Evolutionary conservation across 1,284 basidiomycete genomes (phyloP).

Genomic region (Anthracocystis panici-leucophaei): DNA sequence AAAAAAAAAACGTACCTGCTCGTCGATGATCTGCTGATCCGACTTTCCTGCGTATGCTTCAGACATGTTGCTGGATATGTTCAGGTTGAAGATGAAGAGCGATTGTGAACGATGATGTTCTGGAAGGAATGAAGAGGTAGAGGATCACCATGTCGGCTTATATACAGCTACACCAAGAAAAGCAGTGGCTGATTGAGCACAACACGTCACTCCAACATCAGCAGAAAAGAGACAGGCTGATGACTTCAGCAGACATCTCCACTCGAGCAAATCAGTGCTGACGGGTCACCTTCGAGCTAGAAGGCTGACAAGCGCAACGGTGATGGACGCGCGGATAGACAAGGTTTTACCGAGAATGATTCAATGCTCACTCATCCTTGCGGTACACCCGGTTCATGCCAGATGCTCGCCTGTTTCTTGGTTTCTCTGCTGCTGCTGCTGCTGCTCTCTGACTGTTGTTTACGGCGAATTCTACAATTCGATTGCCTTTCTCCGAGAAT

Average conservation of each 20-base stretch:
- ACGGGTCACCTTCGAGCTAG: too few relatives aligned
- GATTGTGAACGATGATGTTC: background rate
- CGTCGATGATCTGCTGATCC: slow-evolving; percentile 61
- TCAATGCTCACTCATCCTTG: slow-evolving; percentile 45
- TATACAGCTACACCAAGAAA: background rate
- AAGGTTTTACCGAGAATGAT: slow-evolving; percentile 19
- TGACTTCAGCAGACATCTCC: slow-evolving; percentile 27
- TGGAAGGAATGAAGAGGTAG: background rate
- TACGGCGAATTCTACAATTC: slow-evolving; percentile 5
- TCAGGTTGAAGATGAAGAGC: background rate
- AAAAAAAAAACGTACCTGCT: slow-evolving; percentile 37
- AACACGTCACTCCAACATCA: background rate
- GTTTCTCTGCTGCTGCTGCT: background rate
- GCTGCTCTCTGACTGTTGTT: background rate
- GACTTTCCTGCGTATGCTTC: slow-evolving; percentile 60
- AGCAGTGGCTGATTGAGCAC: background rate
- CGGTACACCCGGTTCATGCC: background rate
- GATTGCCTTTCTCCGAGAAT: background rate
- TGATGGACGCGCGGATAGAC: too few relatives aligned
- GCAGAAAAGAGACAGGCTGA: background rate
- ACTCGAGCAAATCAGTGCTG: too few relatives aligned
- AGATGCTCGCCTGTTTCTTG: background rate
- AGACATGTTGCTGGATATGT: slow-evolving; percentile 41
- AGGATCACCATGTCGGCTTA: background rate
- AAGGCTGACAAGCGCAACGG: too few relatives aligned